Evolutionary conservation across 345 rosid species (phyloP).

Genomic region (Boechera stricta): DNA sequence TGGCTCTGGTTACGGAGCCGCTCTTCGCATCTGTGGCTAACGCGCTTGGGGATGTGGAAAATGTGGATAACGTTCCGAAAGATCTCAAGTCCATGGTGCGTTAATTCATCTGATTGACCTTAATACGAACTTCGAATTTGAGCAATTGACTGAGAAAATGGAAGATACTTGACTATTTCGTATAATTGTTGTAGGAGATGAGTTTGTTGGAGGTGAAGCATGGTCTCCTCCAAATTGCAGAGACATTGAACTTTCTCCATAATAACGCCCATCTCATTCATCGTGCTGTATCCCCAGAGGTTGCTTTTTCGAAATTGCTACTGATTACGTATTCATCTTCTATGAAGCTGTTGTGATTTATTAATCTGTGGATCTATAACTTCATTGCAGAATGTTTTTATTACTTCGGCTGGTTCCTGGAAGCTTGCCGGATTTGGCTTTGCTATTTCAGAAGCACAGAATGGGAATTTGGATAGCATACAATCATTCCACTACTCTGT

Average conservation of each 20-base stretch:
- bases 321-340: constrained; percentile 9
- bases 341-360: not conserved
- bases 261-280: constrained; percentile 85
- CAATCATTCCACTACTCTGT: constrained; percentile 45
- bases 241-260: constrained; percentile 90
- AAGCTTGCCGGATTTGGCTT: constrained; percentile 95
- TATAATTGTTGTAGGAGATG: constrained; percentile 70
- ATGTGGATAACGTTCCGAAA: constrained; percentile 70
- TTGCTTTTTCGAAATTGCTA: constrained; percentile 23
- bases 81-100: constrained; percentile 82
- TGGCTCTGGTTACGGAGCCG: constrained; percentile 98
- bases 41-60: constrained; percentile 74
- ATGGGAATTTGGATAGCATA: constrained; percentile 39
- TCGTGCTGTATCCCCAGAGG: constrained; percentile 92
- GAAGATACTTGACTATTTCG: not conserved
- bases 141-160: constrained; percentile 5
- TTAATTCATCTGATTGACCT: constrained; percentile 3
- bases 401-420: constrained; percentile 96
- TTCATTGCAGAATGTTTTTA: constrained; percentile 71
- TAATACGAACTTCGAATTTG: not conserved
- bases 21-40: constrained; percentile 86
- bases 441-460: constrained; percentile 62
- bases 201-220: constrained; percentile 95
- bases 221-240: constrained; percentile 87
- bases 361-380: constrained; percentile 24